These are phyloP conservation scores for Agapanthus africanus DNA, from an alignment of 106 monocot species.

Conservation along the genomic window DNA sequence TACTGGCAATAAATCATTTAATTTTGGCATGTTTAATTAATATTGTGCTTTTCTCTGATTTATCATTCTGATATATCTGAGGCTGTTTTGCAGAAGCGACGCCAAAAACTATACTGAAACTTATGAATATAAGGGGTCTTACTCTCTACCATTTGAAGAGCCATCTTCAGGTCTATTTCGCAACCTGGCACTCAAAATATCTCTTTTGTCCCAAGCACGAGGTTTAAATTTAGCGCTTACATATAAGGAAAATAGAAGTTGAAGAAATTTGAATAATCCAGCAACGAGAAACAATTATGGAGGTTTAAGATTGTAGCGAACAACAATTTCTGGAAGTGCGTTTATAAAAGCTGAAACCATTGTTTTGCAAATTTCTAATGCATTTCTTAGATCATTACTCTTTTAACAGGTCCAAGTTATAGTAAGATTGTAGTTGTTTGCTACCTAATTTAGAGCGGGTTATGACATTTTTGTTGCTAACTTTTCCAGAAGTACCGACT, in stretches of 20 bases:
- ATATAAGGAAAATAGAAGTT: background rate
- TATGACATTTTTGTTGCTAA: too few relatives aligned
- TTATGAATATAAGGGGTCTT: conserved; percentile 49
- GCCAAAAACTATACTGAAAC: conserved; percentile 37
- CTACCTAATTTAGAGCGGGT: too few relatives aligned
- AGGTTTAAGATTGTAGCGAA: background rate
- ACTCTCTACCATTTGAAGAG: conserved; percentile 58
- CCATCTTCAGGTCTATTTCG: conserved; percentile 46
- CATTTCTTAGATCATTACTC: background rate
- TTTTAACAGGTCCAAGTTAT: background rate
- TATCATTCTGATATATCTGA: background rate
- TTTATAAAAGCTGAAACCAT: background rate
- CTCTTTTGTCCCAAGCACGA: background rate
- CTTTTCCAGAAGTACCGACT: too few relatives aligned
- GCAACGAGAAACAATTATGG: background rate
- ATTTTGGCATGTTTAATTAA: background rate
- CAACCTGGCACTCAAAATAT: background rate
- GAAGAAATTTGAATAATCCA: background rate
- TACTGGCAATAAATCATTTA: background rate
- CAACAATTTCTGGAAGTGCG: too few relatives aligned
- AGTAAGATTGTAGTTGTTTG: background rate
- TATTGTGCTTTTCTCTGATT: background rate
- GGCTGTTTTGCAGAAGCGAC: conserved; percentile 42
- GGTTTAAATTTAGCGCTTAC: background rate
- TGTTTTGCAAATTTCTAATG: background rate